These are phyloP conservation scores for Mycothermus thermophilus DNA, from an alignment of 495 filamentous ascomycete species.

Conservation along the genomic window DNA sequence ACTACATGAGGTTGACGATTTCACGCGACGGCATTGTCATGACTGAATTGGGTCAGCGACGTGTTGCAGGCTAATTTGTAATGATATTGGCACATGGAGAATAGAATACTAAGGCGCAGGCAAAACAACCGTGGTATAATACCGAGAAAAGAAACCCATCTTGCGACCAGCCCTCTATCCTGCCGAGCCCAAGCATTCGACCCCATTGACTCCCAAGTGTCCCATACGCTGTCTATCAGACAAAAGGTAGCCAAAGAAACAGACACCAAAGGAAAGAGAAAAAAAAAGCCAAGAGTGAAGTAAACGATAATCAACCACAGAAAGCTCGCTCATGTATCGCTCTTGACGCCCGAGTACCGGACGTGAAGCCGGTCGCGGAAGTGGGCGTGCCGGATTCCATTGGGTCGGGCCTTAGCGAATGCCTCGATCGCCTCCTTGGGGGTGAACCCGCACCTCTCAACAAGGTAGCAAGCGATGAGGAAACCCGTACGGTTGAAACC, in stretches of 20 bases:
- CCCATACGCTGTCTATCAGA: background rate
- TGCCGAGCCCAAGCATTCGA: background rate
- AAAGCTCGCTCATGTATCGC: conserved; percentile 3
- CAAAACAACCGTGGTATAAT: background rate
- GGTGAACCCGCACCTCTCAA: conserved; percentile 60
- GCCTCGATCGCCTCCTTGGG: conserved; percentile 69
- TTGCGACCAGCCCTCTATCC: conserved; percentile 5
- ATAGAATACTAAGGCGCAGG: no score
- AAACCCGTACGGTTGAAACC: conserved; percentile 89
- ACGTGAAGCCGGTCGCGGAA: conserved; percentile 80
- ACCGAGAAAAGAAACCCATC: conserved; percentile 1
- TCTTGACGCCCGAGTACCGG: conserved; percentile 40
- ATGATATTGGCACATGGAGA: no score
- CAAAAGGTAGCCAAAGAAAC: background rate
- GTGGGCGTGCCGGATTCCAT: conserved; percentile 80
- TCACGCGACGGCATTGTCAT: no score
- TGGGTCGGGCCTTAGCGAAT: conserved; percentile 58
- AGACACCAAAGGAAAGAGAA: background rate
- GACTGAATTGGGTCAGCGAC: no score
- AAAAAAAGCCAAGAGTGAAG: background rate
- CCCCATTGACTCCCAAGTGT: background rate
- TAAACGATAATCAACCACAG: no score
- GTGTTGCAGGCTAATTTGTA: no score
- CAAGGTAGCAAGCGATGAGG: conserved; percentile 79
- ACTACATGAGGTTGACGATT: background rate